Evolutionary conservation across 1,139 yeast genomes (phyloP).

Genomic region (Suhomyces wounanorum): DNA sequence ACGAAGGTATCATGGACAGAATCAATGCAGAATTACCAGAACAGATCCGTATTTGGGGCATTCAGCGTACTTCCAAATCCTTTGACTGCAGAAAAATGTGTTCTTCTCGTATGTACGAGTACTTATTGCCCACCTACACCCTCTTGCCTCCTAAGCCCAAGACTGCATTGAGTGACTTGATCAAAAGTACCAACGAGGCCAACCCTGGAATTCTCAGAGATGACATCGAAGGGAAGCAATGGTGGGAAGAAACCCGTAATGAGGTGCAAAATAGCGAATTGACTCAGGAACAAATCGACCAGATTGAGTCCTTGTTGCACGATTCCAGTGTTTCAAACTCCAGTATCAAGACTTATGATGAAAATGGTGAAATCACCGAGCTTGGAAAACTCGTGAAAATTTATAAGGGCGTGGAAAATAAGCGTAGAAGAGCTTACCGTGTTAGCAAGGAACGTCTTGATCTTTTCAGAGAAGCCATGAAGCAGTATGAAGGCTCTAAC

Average conservation of each 20-base stretch:
- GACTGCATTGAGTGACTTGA: conserved; percentile 60
- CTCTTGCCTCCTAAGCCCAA: conserved; percentile 87
- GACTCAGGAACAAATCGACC: conserved; percentile 46
- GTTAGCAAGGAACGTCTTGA: conserved; percentile 62
- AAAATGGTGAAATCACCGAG: conserved; percentile 41
- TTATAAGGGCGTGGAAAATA: conserved; percentile 67
- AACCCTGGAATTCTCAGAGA: conserved; percentile 61
- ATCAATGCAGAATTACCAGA: conserved; percentile 79
- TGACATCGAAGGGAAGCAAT: conserved; percentile 67
- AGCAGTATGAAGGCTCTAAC: conserved; percentile 80
- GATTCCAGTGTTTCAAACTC: conserved; percentile 18
- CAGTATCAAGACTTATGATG: conserved; percentile 27
- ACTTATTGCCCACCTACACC: conserved; percentile 86
- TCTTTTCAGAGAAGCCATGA: conserved; percentile 66
- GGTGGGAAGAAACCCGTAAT: conserved; percentile 64
- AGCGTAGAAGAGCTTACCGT: conserved; percentile 68
- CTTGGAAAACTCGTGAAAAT: conserved; percentile 51
- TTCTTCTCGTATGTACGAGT: conserved; percentile 91
- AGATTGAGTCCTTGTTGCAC: conserved; percentile 17
- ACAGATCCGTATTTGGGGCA: conserved; percentile 91
- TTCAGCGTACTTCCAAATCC: conserved; percentile 82
- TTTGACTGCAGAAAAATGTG: conserved; percentile 97
- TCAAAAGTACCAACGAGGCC: conserved; percentile 53
- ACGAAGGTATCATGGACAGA: conserved; percentile 69
- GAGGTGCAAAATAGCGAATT: conserved; percentile 49